Evolutionary conservation across 805 yeast genomes (phyloP).

Genomic region (Wickerhamomyces subpelliculosus): DNA sequence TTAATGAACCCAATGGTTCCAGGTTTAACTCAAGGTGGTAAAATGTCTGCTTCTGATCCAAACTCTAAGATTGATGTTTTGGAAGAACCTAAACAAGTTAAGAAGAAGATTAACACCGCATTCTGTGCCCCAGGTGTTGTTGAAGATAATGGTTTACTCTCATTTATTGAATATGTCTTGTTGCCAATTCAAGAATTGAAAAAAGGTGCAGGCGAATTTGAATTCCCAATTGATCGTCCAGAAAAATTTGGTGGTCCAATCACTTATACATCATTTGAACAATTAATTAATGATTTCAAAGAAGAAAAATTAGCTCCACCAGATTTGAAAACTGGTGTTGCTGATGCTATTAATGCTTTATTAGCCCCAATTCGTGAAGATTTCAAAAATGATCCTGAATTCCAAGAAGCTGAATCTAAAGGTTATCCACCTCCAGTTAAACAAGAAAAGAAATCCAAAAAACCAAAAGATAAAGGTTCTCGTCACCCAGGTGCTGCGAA

Average conservation of each 20-base stretch:
- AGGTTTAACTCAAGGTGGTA: constrained; percentile 93
- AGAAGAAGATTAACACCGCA: constrained; percentile 87
- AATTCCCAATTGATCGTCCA: constrained; percentile 79
- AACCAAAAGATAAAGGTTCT: constrained; percentile 83
- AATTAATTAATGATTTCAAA: constrained; percentile 65
- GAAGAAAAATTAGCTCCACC: constrained; percentile 79
- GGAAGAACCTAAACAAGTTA: constrained; percentile 82
- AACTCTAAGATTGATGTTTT: constrained; percentile 91
- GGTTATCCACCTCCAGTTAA: constrained; percentile 80
- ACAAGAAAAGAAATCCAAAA: constrained; percentile 57
- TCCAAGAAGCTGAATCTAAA: constrained; percentile 61
- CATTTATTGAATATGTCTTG: constrained; percentile 79
- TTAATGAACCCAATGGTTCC: constrained; percentile 99
- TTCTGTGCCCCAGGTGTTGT: constrained; percentile 93
- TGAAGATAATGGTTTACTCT: constrained; percentile 83
- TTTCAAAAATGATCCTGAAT: constrained; percentile 54
- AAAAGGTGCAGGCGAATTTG: constrained; percentile 48
- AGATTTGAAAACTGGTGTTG: constrained; percentile 88
- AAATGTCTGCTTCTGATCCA: constrained; percentile 99
- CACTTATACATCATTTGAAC: constrained; percentile 58
- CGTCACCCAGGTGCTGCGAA: constrained; percentile 68
- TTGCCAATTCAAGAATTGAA: constrained; percentile 82
- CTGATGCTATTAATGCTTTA: constrained; percentile 74
- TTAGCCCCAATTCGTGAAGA: constrained; percentile 81
- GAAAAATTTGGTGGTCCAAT: constrained; percentile 97